Conservation (phyloP, 305 asterid genomes). For the Fraxinus albicans region DNA sequence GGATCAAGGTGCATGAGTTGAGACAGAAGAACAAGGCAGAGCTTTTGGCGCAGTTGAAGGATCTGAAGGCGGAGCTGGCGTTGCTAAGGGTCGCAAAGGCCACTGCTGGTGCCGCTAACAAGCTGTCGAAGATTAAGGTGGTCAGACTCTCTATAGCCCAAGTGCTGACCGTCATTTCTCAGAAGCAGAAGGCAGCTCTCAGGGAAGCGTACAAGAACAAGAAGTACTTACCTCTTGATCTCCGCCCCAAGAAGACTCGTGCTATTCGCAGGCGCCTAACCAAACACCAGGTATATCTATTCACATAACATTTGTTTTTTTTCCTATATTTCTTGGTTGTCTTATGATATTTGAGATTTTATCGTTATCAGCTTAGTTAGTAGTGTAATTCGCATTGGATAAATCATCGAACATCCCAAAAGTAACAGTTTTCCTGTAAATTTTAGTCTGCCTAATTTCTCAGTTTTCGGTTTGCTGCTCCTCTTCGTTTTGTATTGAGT, state of each 20-base stretch:
- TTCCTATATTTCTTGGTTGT: too few relatives aligned
- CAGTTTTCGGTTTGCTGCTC: neutral
- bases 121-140: constrained; percentile 70
- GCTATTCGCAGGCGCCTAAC: constrained; percentile 60
- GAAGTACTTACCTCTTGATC: constrained; percentile 55
- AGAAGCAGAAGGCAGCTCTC: constrained; percentile 53
- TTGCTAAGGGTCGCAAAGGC: constrained; percentile 71
- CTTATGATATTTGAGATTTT: too few relatives aligned
- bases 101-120: constrained; percentile 79
- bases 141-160: constrained; percentile 56
- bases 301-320: neutral
- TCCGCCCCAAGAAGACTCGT: constrained; percentile 62
- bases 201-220: constrained; percentile 57
- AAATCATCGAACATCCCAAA: neutral
- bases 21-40: constrained; percentile 60
- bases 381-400: neutral
- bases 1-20: constrained; percentile 79
- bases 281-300: constrained; percentile 45
- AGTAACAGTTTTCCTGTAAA: neutral
- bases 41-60: constrained; percentile 62
- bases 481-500: neutral
- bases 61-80: constrained; percentile 77
- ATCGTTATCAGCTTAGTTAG: too few relatives aligned
- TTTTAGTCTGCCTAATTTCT: neutral
- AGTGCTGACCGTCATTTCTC: constrained; percentile 56